Conservation (phyloP, 1,284 basidiomycete species). For the Peniophora sp. region DNA sequence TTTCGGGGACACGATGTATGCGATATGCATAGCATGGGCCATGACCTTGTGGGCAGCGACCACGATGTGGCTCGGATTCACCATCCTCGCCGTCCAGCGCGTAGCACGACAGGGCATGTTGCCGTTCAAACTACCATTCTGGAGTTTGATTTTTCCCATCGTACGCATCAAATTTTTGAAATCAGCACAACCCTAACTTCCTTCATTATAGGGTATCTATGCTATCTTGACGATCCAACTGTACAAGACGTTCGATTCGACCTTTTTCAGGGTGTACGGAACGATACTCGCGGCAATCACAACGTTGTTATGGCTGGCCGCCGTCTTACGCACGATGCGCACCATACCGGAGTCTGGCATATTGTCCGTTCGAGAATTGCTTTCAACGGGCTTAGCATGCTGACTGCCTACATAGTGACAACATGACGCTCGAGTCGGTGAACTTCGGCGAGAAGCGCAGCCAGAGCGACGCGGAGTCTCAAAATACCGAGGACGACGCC, state of each 20-base stretch:
- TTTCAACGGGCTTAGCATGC: no score
- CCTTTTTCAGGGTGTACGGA: constrained; percentile 35
- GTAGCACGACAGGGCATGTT: constrained; percentile 29
- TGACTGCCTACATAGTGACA: background rate
- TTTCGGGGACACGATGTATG: background rate
- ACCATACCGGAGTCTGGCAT: constrained; percentile 7
- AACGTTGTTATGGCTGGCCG: constrained; percentile 36
- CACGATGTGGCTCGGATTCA: constrained; percentile 46
- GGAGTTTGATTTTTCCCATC: constrained; percentile 58
- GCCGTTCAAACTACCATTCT: constrained; percentile 42
- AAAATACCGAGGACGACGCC: background rate
- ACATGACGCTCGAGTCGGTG: background rate
- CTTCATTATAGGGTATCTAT: constrained; percentile 46
- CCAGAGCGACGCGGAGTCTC: background rate
- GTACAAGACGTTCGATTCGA: constrained; percentile 10
- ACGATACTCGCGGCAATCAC: constrained; percentile 28
- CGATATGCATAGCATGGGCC: background rate
- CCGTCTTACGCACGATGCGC: constrained; percentile 22
- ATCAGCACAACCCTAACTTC: background rate
- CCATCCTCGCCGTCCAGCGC: constrained; percentile 34
- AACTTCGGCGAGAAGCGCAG: background rate
- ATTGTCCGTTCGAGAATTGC: constrained; percentile 2
- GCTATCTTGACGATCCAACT: constrained; percentile 13
- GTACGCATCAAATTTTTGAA: constrained; percentile 24
- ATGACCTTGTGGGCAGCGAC: constrained; percentile 2